A percentile compares a stretch with the other conserved stretches of the same genome.
phyloP scores from a whole-genome alignment of 805 yeast genomes.

The Candida vaughaniae region DNA sequence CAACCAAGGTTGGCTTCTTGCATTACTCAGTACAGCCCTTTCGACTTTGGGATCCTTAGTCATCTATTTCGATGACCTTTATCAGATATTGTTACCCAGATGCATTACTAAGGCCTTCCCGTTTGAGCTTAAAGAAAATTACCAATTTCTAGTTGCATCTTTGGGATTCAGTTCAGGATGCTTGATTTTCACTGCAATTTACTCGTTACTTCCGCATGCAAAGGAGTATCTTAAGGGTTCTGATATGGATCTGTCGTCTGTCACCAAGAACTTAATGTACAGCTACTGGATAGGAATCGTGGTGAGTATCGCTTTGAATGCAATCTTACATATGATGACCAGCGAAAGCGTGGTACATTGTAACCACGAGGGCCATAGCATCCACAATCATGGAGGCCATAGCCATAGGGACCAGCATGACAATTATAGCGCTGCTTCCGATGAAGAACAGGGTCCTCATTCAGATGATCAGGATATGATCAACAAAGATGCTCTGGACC shows the following conservation, averaged over 20 bases:
- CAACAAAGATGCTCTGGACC: too few relatives aligned
- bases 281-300: constrained; percentile 59
- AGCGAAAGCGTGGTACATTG: constrained; percentile 86
- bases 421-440: constrained; percentile 13
- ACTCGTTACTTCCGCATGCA: constrained; percentile 73
- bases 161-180: constrained; percentile 82
- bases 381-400: constrained; percentile 7
- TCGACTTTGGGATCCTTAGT: constrained; percentile 71
- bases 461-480: background rate
- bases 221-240: constrained; percentile 41
- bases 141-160: constrained; percentile 67
- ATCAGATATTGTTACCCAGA: constrained; percentile 42
- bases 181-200: constrained; percentile 72
- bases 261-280: constrained; percentile 41
- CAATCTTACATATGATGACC: constrained; percentile 67
- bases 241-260: constrained; percentile 3
- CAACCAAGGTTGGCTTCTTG: constrained; percentile 62
- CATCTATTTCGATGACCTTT: constrained; percentile 60
- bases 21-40: constrained; percentile 63
- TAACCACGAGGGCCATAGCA: constrained; percentile 58
- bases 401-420: constrained; percentile 14
- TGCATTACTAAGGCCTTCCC: constrained; percentile 36
- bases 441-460: too few relatives aligned
- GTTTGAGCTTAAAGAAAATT: constrained; percentile 58
- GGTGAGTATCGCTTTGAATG: constrained; percentile 60